Conservation (phyloP, 2,329 filamentous ascomycete genomes). For the Clonostachys rhizophaga region DNA sequence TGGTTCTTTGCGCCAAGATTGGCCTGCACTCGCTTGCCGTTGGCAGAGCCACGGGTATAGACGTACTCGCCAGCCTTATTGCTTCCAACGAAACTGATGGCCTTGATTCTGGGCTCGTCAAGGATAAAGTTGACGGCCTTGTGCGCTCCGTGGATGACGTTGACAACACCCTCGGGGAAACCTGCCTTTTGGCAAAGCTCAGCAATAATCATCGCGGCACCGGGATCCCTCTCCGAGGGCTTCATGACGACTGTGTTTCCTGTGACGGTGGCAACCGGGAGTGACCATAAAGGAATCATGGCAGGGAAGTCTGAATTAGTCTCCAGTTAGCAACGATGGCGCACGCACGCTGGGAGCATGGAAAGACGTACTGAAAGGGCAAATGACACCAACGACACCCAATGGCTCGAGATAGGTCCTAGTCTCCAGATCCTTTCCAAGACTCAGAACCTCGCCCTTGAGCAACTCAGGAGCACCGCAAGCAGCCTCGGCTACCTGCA, state of each 20-base stretch:
- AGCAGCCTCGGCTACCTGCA: conserved; percentile 73
- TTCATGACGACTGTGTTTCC: conserved; percentile 75
- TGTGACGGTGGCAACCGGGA: conserved; percentile 74
- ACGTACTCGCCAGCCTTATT: conserved; percentile 84
- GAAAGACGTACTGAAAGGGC: conserved; percentile 51
- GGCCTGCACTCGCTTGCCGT: conserved; percentile 75
- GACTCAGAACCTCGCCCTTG: conserved; percentile 71
- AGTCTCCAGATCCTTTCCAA: conserved; percentile 81
- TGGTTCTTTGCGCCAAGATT: conserved; percentile 81
- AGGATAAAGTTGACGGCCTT: conserved; percentile 75
- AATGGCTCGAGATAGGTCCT: conserved; percentile 66
- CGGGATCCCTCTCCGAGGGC: conserved; percentile 73
- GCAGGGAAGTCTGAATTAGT: conserved; percentile 57
- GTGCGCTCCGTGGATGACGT: conserved; percentile 69
- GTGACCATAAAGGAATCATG: conserved; percentile 79
- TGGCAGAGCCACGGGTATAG: conserved; percentile 65
- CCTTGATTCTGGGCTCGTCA: conserved; percentile 72
- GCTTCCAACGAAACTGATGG: conserved; percentile 71
- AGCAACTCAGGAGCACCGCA: conserved; percentile 70
- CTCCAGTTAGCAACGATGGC: conserved; percentile 22
- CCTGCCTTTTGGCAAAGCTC: conserved; percentile 70
- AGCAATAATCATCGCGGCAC: conserved; percentile 69
- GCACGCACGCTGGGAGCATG: no score
- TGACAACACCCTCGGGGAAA: conserved; percentile 70
- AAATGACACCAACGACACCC: conserved; percentile 68